Evolutionary conservation across 2,329 filamentous ascomycete species (phyloP).

Genomic region (Aspergillus versicolor): DNA sequence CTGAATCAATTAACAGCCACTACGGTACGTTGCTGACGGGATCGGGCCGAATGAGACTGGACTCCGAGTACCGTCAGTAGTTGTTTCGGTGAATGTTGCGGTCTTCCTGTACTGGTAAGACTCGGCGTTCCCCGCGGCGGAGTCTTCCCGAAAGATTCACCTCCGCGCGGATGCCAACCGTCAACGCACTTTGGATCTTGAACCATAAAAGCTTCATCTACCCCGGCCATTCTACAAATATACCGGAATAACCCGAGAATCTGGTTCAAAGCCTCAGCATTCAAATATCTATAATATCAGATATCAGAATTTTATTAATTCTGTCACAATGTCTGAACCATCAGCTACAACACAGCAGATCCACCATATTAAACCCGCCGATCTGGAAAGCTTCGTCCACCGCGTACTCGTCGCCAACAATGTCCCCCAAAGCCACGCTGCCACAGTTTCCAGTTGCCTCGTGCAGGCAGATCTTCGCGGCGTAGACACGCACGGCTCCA

Average conservation of each 20-base stretch:
- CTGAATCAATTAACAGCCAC: too few relatives aligned
- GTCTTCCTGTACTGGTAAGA: too few relatives aligned
- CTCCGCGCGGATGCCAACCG: slow-evolving; percentile 3
- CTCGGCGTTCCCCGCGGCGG: neutral
- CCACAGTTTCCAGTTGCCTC: slow-evolving; percentile 65
- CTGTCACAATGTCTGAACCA: slow-evolving; percentile 7
- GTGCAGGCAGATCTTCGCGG: slow-evolving; percentile 74
- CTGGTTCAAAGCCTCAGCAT: neutral
- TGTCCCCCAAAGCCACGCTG: slow-evolving; percentile 59
- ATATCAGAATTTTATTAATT: neutral
- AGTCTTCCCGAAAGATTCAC: neutral
- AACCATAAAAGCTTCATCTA: slow-evolving; percentile 5
- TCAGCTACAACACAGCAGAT: slow-evolving; percentile 9
- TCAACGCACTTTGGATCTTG: too few relatives aligned
- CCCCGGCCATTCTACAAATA: neutral
- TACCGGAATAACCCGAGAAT: neutral
- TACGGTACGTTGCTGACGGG: too few relatives aligned
- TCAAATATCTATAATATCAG: neutral
- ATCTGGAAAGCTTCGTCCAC: slow-evolving; percentile 27
- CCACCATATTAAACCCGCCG: slow-evolving; percentile 18
- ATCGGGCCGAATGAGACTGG: too few relatives aligned
- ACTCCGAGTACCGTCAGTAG: too few relatives aligned
- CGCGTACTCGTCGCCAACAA: slow-evolving; percentile 46
- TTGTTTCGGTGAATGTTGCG: too few relatives aligned
- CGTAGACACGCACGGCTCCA: slow-evolving; percentile 76